Evolutionary conservation across 257 asterid species (phyloP), one percentile per base, ranked within the genome.

Genomic region (Capsicum baccatum): DNA sequence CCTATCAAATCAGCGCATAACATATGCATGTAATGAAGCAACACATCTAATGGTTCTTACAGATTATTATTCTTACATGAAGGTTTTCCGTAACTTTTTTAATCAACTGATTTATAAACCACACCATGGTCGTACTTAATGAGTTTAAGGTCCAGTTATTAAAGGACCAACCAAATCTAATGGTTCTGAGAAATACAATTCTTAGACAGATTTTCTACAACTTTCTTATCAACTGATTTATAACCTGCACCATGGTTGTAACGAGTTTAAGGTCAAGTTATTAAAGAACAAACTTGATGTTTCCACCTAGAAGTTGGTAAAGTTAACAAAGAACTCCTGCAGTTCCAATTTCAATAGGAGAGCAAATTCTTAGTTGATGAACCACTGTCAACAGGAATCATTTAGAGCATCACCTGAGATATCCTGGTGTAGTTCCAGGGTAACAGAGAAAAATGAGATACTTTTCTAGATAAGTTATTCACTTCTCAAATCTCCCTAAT

Each of bases 251-350:
- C 33, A 19, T 19, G n/a, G 59, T 48, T 48, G 44, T 19, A 19
- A 74, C 50, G 80, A 74, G 60, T 74, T 74, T 74, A 73, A 73
- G 42, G 57, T 19, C 60, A 59, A 74, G 60, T 73, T 48, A 73
- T 73, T 73, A 48, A 19, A 33, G 35, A 19, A 74, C 12, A 21
- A 74, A 74, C 39, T 50, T 74, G 60, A 50, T 74, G 80, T 74
- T 48, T 74, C 80, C 42, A 19, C 44, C 60, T 19, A 74, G 60
- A 74, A 59, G 80, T 21, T 19, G 60, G 60, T 50, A 74, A 48
- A 74, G 80, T 74, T 50, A 74, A 48, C 12, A 74, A 74, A 48
- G 80, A 74, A 74, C 60, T 74, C 80, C 58, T 11, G 44, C 39
- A 15, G 19, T 74, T 74, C 44, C 48, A 7, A 14, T 37, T 67